These are phyloP conservation scores for Wickerhamomyces rabaulensis DNA, from an alignment of 805 yeast species.

Conservation along the genomic window DNA sequence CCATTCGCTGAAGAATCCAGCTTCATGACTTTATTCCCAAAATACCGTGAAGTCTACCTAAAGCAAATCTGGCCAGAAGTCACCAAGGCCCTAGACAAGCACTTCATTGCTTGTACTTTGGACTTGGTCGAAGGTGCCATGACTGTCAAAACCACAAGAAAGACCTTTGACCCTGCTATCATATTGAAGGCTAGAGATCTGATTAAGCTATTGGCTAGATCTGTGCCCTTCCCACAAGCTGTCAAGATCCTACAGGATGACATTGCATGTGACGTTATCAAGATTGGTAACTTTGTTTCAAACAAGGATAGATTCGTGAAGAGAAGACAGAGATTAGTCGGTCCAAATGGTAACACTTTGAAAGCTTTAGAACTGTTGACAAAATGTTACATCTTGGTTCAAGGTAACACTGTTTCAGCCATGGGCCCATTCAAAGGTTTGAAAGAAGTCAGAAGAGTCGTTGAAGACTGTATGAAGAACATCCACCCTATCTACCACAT, in stretches of 20 bases:
- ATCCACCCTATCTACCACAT: conserved; percentile 97
- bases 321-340: conserved; percentile 93
- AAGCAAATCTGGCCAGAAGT: conserved; percentile 93
- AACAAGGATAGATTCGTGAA: conserved; percentile 93
- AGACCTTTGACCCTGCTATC: conserved; percentile 91
- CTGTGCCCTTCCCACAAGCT: conserved; percentile 97
- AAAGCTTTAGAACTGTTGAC: conserved; percentile 93
- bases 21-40: conserved; percentile 92
- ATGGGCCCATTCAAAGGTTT: conserved; percentile 96
- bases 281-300: conserved; percentile 83
- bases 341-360: conserved; percentile 94
- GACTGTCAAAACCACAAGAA: conserved; percentile 94
- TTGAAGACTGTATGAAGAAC: conserved; percentile 96
- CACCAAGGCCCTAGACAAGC: conserved; percentile 67
- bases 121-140: conserved; percentile 95
- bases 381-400: conserved; percentile 92
- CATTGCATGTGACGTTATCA: conserved; percentile 91
- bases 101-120: conserved; percentile 75
- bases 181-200: conserved; percentile 92
- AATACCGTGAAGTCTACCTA: conserved; percentile 88
- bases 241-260: conserved; percentile 88
- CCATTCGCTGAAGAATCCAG: conserved; percentile 95
- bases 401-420: conserved; percentile 93
- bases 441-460: conserved; percentile 87
- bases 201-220: conserved; percentile 87